Evolutionary conservation across 306 rosid genomes (phyloP).

Genomic region (Cucumis hystrix): DNA sequence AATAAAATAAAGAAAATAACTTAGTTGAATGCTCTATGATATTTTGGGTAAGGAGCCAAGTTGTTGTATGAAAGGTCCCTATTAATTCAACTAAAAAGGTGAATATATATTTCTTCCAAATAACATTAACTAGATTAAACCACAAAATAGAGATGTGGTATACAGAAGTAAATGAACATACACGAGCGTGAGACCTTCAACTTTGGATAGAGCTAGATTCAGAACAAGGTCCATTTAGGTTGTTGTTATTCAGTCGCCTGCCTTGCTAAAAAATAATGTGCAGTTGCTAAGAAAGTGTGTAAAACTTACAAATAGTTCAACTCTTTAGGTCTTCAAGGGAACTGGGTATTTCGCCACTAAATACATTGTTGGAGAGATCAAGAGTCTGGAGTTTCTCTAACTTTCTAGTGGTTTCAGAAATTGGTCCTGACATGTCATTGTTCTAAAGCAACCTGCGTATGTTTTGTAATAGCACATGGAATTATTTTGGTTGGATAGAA

Average conservation of each 20-base stretch:
- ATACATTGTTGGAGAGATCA: conserved; percentile 76
- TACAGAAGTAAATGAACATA: conserved; percentile 24
- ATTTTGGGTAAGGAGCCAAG: conserved; percentile 74
- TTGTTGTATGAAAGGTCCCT: conserved; percentile 96
- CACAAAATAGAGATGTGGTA: not conserved
- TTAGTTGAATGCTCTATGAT: conserved; percentile 85
- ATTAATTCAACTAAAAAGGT: conserved; percentile 12
- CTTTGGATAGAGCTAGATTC: conserved; percentile 55
- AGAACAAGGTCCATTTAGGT: conserved; percentile 79
- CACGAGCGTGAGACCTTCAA: conserved; percentile 82
- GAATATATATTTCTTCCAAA: not conserved
- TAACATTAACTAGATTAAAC: not conserved
- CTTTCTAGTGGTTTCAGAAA: conserved; percentile 64
- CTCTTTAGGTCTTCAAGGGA: conserved; percentile 69
- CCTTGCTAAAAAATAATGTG: conserved; percentile 19
- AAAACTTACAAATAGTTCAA: conserved; percentile 81
- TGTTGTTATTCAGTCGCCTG: conserved; percentile 94
- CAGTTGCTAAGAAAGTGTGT: conserved; percentile 2
- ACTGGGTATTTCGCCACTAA: conserved; percentile 64
- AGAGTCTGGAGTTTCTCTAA: conserved; percentile 83
- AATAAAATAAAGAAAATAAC: conserved; percentile 11
- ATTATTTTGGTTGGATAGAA: not conserved
- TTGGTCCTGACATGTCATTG: conserved; percentile 69
- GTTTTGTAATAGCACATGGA: not conserved
- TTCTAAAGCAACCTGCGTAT: conserved; percentile 78